Base-by-base conservation (phyloP, 2,329 filamentous ascomycete genomes). In the Xylariaceae sp. region DNA sequence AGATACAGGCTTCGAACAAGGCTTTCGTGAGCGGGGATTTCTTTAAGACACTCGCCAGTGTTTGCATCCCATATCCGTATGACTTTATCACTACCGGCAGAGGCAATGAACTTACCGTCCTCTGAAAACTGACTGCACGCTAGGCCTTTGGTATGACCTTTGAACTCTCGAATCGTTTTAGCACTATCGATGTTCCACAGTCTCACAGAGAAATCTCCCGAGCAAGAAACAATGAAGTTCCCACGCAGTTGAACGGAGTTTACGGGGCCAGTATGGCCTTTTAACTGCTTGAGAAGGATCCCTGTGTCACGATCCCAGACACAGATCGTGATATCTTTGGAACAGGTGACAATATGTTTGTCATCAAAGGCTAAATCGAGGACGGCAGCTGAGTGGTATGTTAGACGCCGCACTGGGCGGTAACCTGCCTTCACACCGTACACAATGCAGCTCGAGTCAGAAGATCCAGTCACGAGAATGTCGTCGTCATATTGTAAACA, bases 31-130 rank as follows among this genome's bases (percentile, higher is more conserved):
- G 92, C 93, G 44, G 82, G 80, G 69, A 96, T 88, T 66, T 89
- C 86, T 56, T 86, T 84, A 46, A 96, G 78, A 61, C 92, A 87
- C 63, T 90, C 86, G 55, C 92, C 92, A 1, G 90, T 96, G 63
- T 90, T 89, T 47, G 92, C 90, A 70, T 97, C 90, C 82, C 95
- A 99, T 67, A 97, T 89, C 68, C 95, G 94, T 56, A 97, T 97
- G 45, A 91, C 84, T 70, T 93, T 88, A 73, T 97, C 94, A 66
- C 97, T 99, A 42, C 94, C 94, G 10, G 94, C 94, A 16, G 91
- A 94, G 44, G 95, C 88, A 44, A 99, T 90, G 59, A 89, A 94
- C 48, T 89, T 86, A n/a, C 90, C 91, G 66, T 99, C 93, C 62
- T 97, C 90, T 39, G 88, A 93, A 71, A 97, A 97, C 69, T 99